These are phyloP conservation scores for Cladosporium sp. DNA, from an alignment of 2,329 filamentous ascomycete genomes.

Conservation along the genomic window DNA sequence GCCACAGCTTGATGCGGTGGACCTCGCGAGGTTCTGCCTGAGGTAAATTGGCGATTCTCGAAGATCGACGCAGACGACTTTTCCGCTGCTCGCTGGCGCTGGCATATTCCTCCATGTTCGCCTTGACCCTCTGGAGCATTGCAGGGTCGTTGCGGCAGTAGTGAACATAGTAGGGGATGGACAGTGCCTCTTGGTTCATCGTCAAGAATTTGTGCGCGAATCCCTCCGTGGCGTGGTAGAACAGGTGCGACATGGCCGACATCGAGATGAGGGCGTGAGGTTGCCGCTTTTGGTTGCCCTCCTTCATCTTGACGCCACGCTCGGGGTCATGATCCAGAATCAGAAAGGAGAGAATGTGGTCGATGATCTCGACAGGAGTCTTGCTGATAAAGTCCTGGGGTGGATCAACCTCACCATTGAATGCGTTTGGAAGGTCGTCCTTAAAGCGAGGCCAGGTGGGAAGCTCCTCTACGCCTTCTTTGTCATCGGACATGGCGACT, in stretches of 20 bases:
- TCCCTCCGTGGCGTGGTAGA: constrained; percentile 19
- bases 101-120: background rate
- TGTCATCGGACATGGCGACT: background rate
- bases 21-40: background rate
- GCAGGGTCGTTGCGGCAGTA: background rate
- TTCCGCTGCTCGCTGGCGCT: background rate
- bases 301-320: constrained; percentile 8
- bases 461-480: background rate
- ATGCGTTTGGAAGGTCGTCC: constrained; percentile 18
- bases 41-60: constrained; percentile 13
- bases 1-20: constrained; percentile 10
- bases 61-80: constrained; percentile 15
- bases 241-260: constrained; percentile 21
- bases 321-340: constrained; percentile 24
- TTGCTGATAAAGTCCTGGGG: constrained; percentile 21
- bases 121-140: background rate
- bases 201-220: constrained; percentile 18
- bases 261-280: constrained; percentile 22
- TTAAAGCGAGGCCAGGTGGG: constrained; percentile 11
- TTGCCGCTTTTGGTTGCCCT: background rate
- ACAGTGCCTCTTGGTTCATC: background rate
- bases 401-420: constrained; percentile 17
- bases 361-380: constrained; percentile 20
- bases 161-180: background rate
- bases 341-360: constrained; percentile 21